Evolutionary conservation across 108 stramenopile species (phyloP), one percentile per base, ranked within the genome.

Genomic region (Cyclotella atomus): DNA sequence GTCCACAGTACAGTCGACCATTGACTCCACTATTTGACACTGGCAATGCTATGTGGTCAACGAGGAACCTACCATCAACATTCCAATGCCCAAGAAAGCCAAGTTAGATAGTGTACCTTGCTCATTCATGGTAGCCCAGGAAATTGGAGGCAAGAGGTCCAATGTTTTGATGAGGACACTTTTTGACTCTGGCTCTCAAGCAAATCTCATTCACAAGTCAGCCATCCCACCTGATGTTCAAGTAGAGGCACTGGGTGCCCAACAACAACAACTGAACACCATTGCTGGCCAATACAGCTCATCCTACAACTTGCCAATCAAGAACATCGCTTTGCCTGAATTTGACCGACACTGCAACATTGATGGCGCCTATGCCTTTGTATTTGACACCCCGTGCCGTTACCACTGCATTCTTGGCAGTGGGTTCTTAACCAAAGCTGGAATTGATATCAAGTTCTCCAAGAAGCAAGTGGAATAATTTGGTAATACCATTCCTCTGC

Each of bases 371-470:
- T 16, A 66, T 27, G 71, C 81, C 2, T 35, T 50, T 0, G 63
- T 82, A 14, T 71, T 71, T 32, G 59, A 70, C 23, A 19, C 49
- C 0, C 45, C 52, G 2, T 55, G 52, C 23, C 38, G 25, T 1
- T 83, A 83, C 30, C 76, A 86, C 21, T 23, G 80, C 0, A 79
- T 83, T 25, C 21, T 86, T 7, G 82, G 85, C 1, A 32, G 43
- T 24, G 82, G 83, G 28, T 64, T 86, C 54, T 50, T 86, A n/a
- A 30, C 47, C n/a, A 36, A 36, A 21, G 25, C 54, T 24, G 24
- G 38, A 32, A 28, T 43, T 8, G 38, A 55, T 9, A 23, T 68
- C 7, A 19, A 41, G 1, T 56, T 55, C 7, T 28, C 34, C 10
- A 41, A 36, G 10, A 55, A 55, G 8, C 7, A 16, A 21, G 16